Percentiles rank a stretch among this genome's conserved stretches.
phyloP scores from a whole-genome alignment of 169 alveolate species.

The Babesia ovata region DNA sequence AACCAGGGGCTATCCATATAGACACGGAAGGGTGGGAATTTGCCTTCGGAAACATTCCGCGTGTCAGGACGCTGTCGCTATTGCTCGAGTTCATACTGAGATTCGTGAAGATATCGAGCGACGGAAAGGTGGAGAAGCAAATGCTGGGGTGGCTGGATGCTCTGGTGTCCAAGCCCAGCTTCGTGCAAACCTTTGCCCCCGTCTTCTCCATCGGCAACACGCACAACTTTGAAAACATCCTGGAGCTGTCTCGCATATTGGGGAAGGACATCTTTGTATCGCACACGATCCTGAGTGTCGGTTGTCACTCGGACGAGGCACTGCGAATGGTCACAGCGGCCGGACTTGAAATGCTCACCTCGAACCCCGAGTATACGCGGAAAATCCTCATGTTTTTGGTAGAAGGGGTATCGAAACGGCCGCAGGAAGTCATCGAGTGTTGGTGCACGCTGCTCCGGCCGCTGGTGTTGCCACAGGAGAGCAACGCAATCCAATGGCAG shows the following conservation, averaged over 20 bases:
- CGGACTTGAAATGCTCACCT: constrained; percentile 17
- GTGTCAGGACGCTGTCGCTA: constrained; percentile 31
- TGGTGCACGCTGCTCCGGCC: constrained; percentile 25
- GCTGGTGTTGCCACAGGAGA: constrained; percentile 4
- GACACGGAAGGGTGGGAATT: constrained; percentile 22
- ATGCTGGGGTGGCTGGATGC: constrained; percentile 42
- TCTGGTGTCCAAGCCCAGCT: constrained; percentile 39
- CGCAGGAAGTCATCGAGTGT: constrained; percentile 3
- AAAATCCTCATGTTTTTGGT: constrained; percentile 12
- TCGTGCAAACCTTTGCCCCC: constrained; percentile 15
- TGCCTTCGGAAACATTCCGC: constrained; percentile 37
- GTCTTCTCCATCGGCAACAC: constrained; percentile 30
- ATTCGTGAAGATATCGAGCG: background rate
- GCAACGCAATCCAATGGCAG: background rate
- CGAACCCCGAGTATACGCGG: constrained; percentile 6
- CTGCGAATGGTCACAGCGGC: constrained; percentile 21
- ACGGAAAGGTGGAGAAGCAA: constrained; percentile 23
- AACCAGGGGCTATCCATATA: background rate
- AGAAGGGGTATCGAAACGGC: constrained; percentile 20
- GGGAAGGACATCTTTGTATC: constrained; percentile 34
- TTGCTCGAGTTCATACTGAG: constrained; percentile 24
- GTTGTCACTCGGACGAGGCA: constrained; percentile 1
- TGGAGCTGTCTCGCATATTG: constrained; percentile 34
- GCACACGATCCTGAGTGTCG: constrained; percentile 8
- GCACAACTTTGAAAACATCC: constrained; percentile 17